These are phyloP conservation scores for Carex sylvatica DNA, from an alignment of 202 grass and related monocot species.

Conservation along the genomic window DNA sequence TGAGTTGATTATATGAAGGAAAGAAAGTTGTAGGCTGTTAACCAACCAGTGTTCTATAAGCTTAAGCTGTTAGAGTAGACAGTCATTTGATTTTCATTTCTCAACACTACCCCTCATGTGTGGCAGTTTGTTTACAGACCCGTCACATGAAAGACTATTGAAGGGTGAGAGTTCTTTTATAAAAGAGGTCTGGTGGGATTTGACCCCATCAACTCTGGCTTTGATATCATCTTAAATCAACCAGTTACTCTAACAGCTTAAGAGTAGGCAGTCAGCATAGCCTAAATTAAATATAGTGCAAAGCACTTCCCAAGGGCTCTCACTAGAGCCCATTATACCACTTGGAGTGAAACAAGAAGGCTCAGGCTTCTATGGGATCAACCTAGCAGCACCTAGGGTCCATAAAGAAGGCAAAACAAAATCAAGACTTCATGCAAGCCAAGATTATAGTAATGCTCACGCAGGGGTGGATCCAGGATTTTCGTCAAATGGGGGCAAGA, in stretches of 20 bases:
- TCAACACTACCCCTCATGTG: not conserved
- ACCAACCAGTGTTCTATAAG: not conserved
- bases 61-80: not conserved
- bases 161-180: not conserved
- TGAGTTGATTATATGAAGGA: not conserved
- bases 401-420: not conserved
- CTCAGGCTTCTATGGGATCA: not conserved
- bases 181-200: too few species aligned
- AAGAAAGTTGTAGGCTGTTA: not conserved
- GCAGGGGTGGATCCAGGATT: too few species aligned
- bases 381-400: not conserved
- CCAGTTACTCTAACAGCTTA: too few species aligned
- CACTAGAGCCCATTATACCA: not conserved
- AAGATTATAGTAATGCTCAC: not conserved
- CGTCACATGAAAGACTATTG: not conserved
- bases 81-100: not conserved
- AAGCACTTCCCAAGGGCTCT: conserved; percentile 1
- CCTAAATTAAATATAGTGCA: not conserved
- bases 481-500: too few species aligned
- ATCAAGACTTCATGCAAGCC: not conserved
- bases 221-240: too few species aligned
- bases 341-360: not conserved
- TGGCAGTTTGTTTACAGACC: not conserved
- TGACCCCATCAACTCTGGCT: too few species aligned
- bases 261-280: not conserved